These are phyloP conservation scores for Colletotrichum aenigma DNA, from an alignment of 2,329 filamentous ascomycete species.

Conservation along the genomic window DNA sequence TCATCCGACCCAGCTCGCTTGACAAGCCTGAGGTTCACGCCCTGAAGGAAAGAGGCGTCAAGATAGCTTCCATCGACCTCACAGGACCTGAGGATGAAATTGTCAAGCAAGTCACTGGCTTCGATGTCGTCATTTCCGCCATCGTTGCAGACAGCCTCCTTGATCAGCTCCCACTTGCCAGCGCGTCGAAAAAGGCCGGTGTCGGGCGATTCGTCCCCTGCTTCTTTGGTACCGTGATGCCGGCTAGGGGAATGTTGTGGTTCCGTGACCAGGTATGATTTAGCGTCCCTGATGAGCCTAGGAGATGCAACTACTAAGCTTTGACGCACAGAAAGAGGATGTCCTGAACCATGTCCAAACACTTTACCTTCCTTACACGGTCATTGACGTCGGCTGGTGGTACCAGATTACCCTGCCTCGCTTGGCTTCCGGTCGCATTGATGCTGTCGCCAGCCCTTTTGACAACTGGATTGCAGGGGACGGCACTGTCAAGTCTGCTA, in stretches of 20 bases:
- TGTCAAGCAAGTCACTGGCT: slow-evolving; percentile 1
- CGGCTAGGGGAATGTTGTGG: slow-evolving; percentile 36
- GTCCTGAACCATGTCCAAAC: slow-evolving; percentile 53
- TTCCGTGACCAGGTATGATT: slow-evolving; percentile 24
- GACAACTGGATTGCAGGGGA: slow-evolving; percentile 45
- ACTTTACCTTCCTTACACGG: slow-evolving; percentile 55
- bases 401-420: slow-evolving; percentile 46
- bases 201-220: slow-evolving; percentile 58
- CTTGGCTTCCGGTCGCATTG: slow-evolving; percentile 29
- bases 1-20: slow-evolving; percentile 50
- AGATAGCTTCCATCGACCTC: slow-evolving; percentile 47
- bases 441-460: neutral
- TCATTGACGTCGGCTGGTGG: slow-evolving; percentile 65
- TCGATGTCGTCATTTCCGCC: slow-evolving; percentile 46
- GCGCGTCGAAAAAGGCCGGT: slow-evolving; percentile 52
- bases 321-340: slow-evolving; percentile 45
- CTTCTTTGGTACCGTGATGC: slow-evolving; percentile 49
- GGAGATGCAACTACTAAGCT: neutral
- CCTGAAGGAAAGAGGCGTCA: slow-evolving; percentile 45
- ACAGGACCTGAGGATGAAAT: slow-evolving; percentile 29
- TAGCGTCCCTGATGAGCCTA: neutral
- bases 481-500: slow-evolving; percentile 44
- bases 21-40: slow-evolving; percentile 45
- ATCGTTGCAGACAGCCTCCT: slow-evolving; percentile 37
- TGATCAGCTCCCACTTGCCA: slow-evolving; percentile 49